phyloP scores from a whole-genome alignment of 1,284 basidiomycete genomes.

The Tremellales sp. region DNA sequence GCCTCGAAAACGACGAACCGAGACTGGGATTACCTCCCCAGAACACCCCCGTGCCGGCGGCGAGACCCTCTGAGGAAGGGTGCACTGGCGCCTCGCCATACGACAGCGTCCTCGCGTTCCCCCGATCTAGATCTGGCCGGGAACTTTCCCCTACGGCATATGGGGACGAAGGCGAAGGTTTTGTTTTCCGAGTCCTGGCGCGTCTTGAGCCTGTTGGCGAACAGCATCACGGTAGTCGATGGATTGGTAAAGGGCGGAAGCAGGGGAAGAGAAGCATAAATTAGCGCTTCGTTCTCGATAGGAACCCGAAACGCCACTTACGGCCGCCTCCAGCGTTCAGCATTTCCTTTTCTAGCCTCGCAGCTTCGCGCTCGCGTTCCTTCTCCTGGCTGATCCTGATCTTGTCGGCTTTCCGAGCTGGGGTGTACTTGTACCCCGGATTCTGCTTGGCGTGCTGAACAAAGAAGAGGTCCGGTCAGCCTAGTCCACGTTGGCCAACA shows the following conservation, averaged over 20 bases:
- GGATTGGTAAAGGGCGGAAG: too few species aligned
- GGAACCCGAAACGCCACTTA: constrained; percentile 2
- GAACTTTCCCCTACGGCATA: too few species aligned
- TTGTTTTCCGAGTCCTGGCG: background rate
- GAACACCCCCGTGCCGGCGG: too few species aligned
- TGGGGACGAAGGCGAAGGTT: background rate
- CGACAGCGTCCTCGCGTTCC: too few species aligned
- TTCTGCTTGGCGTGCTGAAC: constrained; percentile 57
- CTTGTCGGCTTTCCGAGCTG: constrained; percentile 64
- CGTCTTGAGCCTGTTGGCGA: background rate
- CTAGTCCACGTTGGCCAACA: background rate
- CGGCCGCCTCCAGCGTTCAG: constrained; percentile 9
- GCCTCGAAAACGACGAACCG: too few species aligned
- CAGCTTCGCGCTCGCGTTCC: constrained; percentile 29
- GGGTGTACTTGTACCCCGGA: constrained; percentile 70
- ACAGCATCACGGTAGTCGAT: too few species aligned
- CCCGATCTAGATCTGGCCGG: too few species aligned
- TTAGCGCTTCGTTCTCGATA: too few species aligned
- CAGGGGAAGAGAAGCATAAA: too few species aligned
- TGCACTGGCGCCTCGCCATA: too few species aligned
- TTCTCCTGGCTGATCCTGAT: constrained; percentile 52
- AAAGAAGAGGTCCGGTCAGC: constrained; percentile 2
- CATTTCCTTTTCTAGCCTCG: constrained; percentile 24
- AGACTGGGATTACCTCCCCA: too few species aligned
- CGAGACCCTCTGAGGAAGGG: too few species aligned